These are phyloP conservation scores for Dovyalis caffra DNA, from an alignment of 345 rosid genomes.

Conservation along the genomic window DNA sequence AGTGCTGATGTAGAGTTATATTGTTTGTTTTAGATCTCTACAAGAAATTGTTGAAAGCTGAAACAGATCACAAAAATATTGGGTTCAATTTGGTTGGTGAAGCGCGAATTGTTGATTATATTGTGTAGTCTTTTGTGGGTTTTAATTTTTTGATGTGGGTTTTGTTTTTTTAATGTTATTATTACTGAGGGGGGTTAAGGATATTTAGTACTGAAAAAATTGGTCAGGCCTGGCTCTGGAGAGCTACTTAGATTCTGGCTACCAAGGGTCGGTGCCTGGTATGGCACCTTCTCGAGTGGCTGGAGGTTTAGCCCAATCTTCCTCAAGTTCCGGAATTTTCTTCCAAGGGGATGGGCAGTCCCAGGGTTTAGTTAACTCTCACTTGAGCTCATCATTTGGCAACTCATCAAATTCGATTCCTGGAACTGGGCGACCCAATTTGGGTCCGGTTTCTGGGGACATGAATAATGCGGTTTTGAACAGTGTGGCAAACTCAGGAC, in stretches of 20 bases:
- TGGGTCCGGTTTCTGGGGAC: slow-evolving; percentile 77
- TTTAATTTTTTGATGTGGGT: not conserved
- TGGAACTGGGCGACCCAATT: slow-evolving; percentile 65
- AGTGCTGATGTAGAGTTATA: slow-evolving; percentile 24
- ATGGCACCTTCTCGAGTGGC: slow-evolving; percentile 80
- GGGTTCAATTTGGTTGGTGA: slow-evolving; percentile 32
- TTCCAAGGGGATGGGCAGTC: slow-evolving; percentile 96
- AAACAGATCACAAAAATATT: slow-evolving; percentile 34
- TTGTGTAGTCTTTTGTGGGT: slow-evolving; percentile 12
- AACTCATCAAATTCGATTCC: slow-evolving; percentile 74
- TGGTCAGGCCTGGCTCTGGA: slow-evolving; percentile 66
- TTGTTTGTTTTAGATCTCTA: slow-evolving; percentile 42
- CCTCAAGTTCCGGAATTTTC: slow-evolving; percentile 91
- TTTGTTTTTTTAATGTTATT: slow-evolving; percentile 18
- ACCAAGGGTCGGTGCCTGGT: slow-evolving; percentile 52
- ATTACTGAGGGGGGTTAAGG: slow-evolving; percentile 29
- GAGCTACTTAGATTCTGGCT: slow-evolving; percentile 64
- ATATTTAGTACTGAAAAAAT: slow-evolving; percentile 25
- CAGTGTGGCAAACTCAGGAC: slow-evolving; percentile 84
- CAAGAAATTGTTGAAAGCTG: slow-evolving; percentile 42
- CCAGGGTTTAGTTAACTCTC: slow-evolving; percentile 80
- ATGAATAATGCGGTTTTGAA: slow-evolving; percentile 76
- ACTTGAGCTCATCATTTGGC: slow-evolving; percentile 74
- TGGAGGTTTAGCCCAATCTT: slow-evolving; percentile 83
- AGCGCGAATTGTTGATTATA: slow-evolving; percentile 19